Conservation (phyloP, 805 yeast genomes). For the Ogataea sp. region DNA sequence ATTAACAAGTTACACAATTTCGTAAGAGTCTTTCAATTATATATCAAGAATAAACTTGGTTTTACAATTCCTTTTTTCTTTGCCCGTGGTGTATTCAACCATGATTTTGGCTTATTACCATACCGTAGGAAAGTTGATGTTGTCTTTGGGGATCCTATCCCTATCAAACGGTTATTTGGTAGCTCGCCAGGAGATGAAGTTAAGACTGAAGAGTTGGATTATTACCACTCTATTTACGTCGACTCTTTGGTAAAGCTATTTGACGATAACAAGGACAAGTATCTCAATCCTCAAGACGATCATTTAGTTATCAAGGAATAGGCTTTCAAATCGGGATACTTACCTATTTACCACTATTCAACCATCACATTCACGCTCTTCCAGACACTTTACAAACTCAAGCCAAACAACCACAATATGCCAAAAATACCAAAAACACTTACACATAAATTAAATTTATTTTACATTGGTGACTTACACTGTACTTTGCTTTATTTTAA, state of each 20-base stretch:
- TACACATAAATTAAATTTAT: too few relatives aligned
- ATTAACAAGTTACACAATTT: too few relatives aligned
- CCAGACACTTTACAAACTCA: too few relatives aligned
- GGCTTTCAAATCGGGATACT: background rate
- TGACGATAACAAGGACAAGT: slow-evolving; percentile 55
- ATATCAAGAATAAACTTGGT: slow-evolving; percentile 64
- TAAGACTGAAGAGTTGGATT: slow-evolving; percentile 43
- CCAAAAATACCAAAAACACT: too few relatives aligned
- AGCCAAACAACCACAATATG: too few relatives aligned
- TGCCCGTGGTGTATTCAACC: slow-evolving; percentile 88
- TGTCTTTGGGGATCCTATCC: slow-evolving; percentile 59
- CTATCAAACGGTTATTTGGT: slow-evolving; percentile 24
- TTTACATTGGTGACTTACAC: too few relatives aligned
- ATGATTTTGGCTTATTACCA: slow-evolving; percentile 87
- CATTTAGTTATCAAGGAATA: background rate
- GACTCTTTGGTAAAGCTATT: slow-evolving; percentile 55
- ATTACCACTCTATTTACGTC: slow-evolving; percentile 67
- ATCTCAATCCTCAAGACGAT: slow-evolving; percentile 16
- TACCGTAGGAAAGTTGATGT: slow-evolving; percentile 73
- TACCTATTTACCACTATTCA: background rate
- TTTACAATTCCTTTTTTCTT: slow-evolving; percentile 88
- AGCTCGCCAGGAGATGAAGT: slow-evolving; percentile 7
- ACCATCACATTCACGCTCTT: too few relatives aligned
- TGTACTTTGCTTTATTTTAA: too few relatives aligned
- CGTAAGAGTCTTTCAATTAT: slow-evolving; percentile 36